Base-by-base conservation (phyloP, 75 land plant genomes). In the Isoetes taiwanensis region DNA sequence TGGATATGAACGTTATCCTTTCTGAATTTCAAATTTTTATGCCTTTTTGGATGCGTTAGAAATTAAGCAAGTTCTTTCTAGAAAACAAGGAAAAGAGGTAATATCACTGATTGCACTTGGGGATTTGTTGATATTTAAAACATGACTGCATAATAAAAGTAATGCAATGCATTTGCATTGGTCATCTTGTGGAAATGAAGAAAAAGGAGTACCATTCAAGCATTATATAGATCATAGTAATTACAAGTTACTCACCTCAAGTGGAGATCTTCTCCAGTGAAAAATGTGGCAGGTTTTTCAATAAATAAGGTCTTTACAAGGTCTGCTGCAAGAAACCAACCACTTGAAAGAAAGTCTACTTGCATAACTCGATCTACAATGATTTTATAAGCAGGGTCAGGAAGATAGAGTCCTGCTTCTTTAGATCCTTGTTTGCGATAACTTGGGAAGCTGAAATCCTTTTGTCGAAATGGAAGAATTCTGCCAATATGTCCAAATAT, bases 261-360 rank as follows among this genome's bases (percentile, higher is more conserved):
- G 59, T 94, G 99, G 28, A 94, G 78, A 72, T 94, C 99, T 74
- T 94, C 99, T 1, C 99, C 96, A 1, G 99, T 94, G 59, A 46
- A 62, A 55, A 89, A 88, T 0, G 99, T 94, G 72, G 78, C 73
- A 5, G 99, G 99, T 0, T 76, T 66, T 64, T 88, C 96, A 5
- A 76, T 71, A 56, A 94, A 89, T n/a, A 94, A 70, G 0, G 96
- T 74, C 63, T 82, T 84, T 41, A 94, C 76, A 6, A 94, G 90
- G 43, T 88, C 86, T 0, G 96, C 60, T 25, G 96, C 77, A 16
- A 94, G 68, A 57, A 94, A 94, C 99, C 99, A 94, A 8, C 96
- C 88, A 64, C 99, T 94, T 2, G 96, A 94, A 53, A 94, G 72
- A 50, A 94, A 94, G 57, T 94, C 99, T 21, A 94, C 99, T 76